These are phyloP conservation scores for Rugonectria rugulosa DNA, from an alignment of 2,329 filamentous ascomycete genomes.

Conservation along the genomic window DNA sequence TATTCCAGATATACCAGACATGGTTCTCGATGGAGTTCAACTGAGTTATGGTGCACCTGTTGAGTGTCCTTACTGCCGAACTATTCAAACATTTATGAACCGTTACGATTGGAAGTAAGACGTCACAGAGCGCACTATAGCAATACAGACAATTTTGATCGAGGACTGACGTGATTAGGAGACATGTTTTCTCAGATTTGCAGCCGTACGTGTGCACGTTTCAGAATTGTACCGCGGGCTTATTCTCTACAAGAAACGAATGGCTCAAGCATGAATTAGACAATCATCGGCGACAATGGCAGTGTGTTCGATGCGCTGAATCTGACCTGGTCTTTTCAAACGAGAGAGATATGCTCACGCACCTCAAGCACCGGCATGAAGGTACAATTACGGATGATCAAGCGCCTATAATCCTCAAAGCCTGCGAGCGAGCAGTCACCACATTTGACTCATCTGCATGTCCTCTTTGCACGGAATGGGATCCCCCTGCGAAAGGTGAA, in stretches of 20 bases:
- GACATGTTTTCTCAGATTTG: constrained; percentile 9
- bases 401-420: too few relatives aligned
- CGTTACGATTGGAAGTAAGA: constrained; percentile 14
- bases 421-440: too few relatives aligned
- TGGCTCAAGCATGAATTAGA: constrained; percentile 11
- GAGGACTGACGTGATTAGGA: not conserved
- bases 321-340: too few relatives aligned
- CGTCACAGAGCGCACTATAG: not conserved
- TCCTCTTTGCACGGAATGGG: too few relatives aligned
- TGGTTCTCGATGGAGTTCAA: constrained; percentile 6
- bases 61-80: constrained; percentile 17
- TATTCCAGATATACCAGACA: constrained; percentile 8
- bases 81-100: constrained; percentile 2
- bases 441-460: too few relatives aligned
- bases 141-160: not conserved
- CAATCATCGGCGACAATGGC: constrained; percentile 1
- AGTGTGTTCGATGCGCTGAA: too few relatives aligned
- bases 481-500: too few relatives aligned
- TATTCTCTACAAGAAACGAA: constrained; percentile 7
- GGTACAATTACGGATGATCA: too few relatives aligned
- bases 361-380: too few relatives aligned
- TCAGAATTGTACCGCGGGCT: not conserved
- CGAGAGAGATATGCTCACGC: too few relatives aligned
- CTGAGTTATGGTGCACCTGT: constrained; percentile 3
- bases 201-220: constrained; percentile 18